Evolutionary conservation across 305 asterid genomes (phyloP).

Genomic region (Ilex paraguariensis): DNA sequence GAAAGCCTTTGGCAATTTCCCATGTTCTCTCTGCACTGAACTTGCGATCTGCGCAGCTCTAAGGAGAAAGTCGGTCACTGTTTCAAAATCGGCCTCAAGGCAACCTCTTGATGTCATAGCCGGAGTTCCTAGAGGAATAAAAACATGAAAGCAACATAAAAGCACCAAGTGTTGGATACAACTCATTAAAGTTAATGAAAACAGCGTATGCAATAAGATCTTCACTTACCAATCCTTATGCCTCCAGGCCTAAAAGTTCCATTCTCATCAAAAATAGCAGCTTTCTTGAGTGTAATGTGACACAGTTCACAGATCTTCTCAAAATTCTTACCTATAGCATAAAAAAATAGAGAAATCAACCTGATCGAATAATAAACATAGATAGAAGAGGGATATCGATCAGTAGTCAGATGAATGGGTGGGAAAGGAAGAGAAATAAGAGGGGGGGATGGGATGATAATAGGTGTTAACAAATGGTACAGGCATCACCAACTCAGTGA

Average conservation of each 20-base stretch:
- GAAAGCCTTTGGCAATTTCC: constrained; percentile 56
- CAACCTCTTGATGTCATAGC: constrained; percentile 95
- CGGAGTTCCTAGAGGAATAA: constrained; percentile 55
- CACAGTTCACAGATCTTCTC: constrained; percentile 85
- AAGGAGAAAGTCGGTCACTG: constrained; percentile 64
- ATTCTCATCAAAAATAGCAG: constrained; percentile 63
- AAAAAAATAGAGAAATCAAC: background rate
- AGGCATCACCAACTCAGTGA: too few relatives aligned
- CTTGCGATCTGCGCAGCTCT: constrained; percentile 64
- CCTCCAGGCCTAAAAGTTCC: constrained; percentile 77
- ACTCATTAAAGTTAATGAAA: background rate
- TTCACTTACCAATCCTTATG: constrained; percentile 66
- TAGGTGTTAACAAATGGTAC: too few relatives aligned
- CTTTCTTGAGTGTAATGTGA: constrained; percentile 75
- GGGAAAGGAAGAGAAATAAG: too few relatives aligned
- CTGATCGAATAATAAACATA: too few relatives aligned
- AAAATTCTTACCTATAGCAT: constrained; percentile 53
- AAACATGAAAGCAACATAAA: background rate
- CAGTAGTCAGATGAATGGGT: too few relatives aligned
- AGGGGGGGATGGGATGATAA: too few relatives aligned
- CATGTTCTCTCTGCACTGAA: constrained; percentile 66
- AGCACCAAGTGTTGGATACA: background rate
- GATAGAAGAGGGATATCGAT: too few relatives aligned
- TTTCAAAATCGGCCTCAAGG: constrained; percentile 71
- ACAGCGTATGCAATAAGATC: background rate